A percentile compares a stretch with the other conserved stretches of the same genome.
Evolutionary conservation across 139 green algal genomes (phyloP).

Genomic region (Gonium pectorale): DNA sequence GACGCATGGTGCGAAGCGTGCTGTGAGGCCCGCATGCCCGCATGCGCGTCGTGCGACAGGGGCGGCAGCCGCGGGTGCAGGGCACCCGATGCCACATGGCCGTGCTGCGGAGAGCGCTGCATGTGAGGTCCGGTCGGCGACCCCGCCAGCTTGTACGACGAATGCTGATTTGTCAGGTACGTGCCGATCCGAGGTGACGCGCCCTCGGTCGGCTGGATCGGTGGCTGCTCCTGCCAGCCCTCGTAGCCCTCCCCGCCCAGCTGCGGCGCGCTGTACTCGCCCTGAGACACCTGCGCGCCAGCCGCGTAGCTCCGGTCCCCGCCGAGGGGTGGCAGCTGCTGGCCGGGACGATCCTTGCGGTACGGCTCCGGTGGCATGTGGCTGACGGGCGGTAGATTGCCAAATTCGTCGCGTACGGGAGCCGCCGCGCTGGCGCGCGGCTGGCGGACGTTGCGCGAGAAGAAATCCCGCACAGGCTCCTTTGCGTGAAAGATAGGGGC

Average conservation of each 20-base stretch:
- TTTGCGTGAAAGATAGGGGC: conserved; percentile 49
- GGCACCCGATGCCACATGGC: no score
- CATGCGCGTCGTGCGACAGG: conserved; percentile 10
- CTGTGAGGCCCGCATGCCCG: not conserved
- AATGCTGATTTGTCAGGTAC: no score
- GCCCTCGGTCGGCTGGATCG: no score
- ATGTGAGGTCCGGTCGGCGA: no score
- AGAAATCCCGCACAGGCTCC: conserved; percentile 46
- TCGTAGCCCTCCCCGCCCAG: not conserved
- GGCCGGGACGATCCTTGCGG: not conserved
- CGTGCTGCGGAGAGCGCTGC: no score
- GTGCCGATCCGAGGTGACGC: no score
- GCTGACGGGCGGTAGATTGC: not conserved
- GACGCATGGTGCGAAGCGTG: not conserved
- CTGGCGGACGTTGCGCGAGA: conserved; percentile 25
- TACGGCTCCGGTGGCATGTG: conserved; percentile 35
- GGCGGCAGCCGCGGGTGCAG: conserved; percentile 8
- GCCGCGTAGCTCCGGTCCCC: not conserved
- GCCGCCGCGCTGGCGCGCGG: not conserved
- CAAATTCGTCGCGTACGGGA: not conserved
- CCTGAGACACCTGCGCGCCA: not conserved
- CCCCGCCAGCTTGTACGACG: no score
- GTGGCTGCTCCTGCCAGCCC: not conserved
- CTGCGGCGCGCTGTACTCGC: not conserved
- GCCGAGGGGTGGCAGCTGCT: conserved; percentile 4